Conservation (phyloP, 192 early-diverging fungal genomes). For the Ambispora gerdemannii region DNA sequence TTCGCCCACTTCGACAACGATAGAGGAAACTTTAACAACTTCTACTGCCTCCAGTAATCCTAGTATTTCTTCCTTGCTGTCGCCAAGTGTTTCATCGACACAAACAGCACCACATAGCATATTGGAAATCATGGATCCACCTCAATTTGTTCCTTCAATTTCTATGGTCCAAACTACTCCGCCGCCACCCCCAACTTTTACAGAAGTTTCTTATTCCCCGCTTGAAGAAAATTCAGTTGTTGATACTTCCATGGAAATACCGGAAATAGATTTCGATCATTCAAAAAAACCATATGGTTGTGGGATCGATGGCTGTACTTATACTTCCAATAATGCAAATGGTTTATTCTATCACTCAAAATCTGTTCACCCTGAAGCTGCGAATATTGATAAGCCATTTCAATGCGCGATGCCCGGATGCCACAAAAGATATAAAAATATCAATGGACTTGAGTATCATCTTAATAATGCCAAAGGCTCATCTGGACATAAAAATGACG, state of each 20-base stretch:
- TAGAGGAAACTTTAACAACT: background rate
- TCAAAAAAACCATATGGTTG: conserved; percentile 40
- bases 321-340: conserved; percentile 31
- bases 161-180: too few species aligned
- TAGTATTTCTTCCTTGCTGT: conserved; percentile 12
- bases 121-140: background rate
- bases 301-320: conserved; percentile 35
- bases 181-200: too few species aligned
- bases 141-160: too few species aligned
- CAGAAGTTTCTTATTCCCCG: background rate
- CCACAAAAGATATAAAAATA: conserved; percentile 73
- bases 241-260: background rate
- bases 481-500: conserved; percentile 8
- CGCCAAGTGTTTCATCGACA: background rate
- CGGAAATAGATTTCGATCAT: background rate
- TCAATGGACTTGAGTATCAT: conserved; percentile 82
- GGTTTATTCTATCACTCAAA: conserved; percentile 48
- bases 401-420: conserved; percentile 66
- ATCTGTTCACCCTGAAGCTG: conserved; percentile 29
- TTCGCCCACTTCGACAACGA: background rate
- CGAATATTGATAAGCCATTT: conserved; percentile 51
- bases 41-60: conserved; percentile 3
- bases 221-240: background rate
- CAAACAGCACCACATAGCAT: background rate
- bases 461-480: conserved; percentile 48